Evolutionary conservation across 2,329 filamentous ascomycete species (phyloP).

Genomic region (Eutypella sp.): DNA sequence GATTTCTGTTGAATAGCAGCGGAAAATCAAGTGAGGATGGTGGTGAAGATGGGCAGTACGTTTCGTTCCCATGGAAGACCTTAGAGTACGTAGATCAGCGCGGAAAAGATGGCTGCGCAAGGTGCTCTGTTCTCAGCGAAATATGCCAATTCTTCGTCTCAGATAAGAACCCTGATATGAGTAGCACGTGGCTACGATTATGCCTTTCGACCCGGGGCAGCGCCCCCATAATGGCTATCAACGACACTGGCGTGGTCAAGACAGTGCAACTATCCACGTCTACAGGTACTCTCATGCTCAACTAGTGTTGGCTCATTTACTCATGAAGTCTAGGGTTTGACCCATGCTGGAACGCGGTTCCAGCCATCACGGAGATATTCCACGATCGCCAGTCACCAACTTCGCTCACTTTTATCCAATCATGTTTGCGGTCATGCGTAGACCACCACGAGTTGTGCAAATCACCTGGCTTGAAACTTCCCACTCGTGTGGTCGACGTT

Average conservation of each 20-base stretch:
- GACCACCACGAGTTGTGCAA: not conserved
- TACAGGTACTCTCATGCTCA: not conserved
- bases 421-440: not conserved
- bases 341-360: not conserved
- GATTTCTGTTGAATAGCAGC: not conserved
- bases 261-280: not conserved
- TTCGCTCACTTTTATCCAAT: not conserved
- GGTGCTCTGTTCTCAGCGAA: not conserved
- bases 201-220: not conserved
- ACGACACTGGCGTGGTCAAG: not conserved
- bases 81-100: not conserved
- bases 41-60: not conserved
- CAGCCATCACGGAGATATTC: not conserved
- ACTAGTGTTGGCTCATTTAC: not conserved
- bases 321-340: not conserved
- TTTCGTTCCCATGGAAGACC: not conserved
- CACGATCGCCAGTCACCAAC: not conserved
- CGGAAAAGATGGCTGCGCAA: not conserved
- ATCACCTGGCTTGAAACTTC: not conserved
- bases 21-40: not conserved
- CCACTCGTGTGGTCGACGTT: not conserved
- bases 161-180: not conserved
- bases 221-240: not conserved
- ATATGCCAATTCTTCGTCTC: not conserved
- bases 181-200: not conserved